Evolutionary conservation across 768 basidiomycete species (phyloP).

Genomic region (Lentinula sp.): DNA sequence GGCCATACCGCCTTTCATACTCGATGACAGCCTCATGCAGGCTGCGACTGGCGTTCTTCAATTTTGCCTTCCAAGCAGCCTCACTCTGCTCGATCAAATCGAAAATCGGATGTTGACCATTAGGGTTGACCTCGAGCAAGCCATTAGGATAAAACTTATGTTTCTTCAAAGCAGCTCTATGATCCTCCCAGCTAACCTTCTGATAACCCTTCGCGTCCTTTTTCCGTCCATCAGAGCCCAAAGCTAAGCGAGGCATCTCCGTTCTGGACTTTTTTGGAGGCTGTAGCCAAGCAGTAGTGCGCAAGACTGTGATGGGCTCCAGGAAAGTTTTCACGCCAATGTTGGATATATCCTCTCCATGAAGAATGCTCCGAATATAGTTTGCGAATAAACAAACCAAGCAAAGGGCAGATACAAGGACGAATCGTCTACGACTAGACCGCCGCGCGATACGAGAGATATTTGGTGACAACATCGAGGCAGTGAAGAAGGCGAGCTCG

Average conservation of each 20-base stretch:
- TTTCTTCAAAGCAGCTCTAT: not conserved
- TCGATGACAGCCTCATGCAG: conserved; percentile 69
- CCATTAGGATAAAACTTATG: conserved; percentile 29
- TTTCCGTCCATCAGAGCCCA: not conserved
- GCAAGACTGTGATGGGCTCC: not conserved
- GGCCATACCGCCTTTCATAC: conserved; percentile 69
- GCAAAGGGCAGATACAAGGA: not conserved
- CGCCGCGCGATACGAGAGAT: not conserved
- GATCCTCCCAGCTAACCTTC: not conserved
- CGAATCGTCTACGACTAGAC: not conserved
- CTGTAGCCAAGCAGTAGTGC: not conserved
- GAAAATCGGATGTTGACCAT: conserved; percentile 67
- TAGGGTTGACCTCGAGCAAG: conserved; percentile 31
- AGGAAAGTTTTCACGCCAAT: not conserved
- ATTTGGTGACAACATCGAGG: not conserved
- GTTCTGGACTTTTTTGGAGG: not conserved
- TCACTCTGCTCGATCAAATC: conserved; percentile 71
- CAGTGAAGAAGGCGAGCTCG: not conserved
- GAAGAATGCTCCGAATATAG: not conserved
- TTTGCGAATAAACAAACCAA: not conserved
- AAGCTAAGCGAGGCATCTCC: not conserved
- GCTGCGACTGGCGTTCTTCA: conserved; percentile 68
- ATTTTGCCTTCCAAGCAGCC: conserved; percentile 49
- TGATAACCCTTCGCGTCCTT: not conserved
- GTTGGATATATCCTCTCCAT: not conserved